These are phyloP conservation scores for Prosopis cineraria DNA, from an alignment of 306 rosid species.

Conservation along the genomic window DNA sequence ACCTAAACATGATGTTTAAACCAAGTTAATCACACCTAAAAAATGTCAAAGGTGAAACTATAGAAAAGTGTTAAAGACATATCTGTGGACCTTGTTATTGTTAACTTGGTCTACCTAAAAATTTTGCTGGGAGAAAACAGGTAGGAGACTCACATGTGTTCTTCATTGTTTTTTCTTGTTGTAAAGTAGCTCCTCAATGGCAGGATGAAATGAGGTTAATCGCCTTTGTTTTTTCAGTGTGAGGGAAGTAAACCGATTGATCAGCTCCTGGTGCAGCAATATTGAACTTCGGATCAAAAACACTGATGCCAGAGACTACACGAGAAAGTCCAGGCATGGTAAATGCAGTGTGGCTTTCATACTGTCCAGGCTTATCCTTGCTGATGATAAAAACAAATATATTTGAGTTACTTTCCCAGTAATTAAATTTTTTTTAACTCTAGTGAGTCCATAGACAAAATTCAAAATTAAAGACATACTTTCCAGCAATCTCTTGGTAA, in stretches of 20 bases:
- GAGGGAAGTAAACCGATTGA: conserved; percentile 83
- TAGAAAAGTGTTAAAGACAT: not conserved
- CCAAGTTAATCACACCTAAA: not conserved
- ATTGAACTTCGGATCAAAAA: conserved; percentile 90
- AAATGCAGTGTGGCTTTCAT: conserved; percentile 81
- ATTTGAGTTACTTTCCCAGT: conserved; percentile 14
- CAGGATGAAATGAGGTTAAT: conserved; percentile 39
- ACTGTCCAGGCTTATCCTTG: conserved; percentile 75
- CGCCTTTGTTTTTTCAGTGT: conserved; percentile 45
- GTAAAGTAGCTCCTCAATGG: conserved; percentile 53
- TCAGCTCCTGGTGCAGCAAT: conserved; percentile 98
- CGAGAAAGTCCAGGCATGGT: conserved; percentile 92
- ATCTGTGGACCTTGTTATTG: not conserved
- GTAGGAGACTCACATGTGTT: conserved; percentile 46
- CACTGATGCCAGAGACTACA: conserved; percentile 76
- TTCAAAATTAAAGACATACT: conserved; percentile 43
- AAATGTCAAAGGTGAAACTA: not conserved
- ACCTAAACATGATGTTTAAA: not conserved
- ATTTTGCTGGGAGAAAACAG: not conserved
- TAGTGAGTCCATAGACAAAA: not conserved
- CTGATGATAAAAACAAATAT: conserved; percentile 47
- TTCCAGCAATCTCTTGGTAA: conserved; percentile 92
- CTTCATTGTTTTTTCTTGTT: conserved; percentile 45
- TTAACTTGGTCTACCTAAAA: not conserved
- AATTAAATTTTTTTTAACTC: not conserved